A percentile compares a stretch with the other conserved stretches of the same genome.
Conservation (phyloP, 495 filamentous ascomycete species). For the Chaetomium cochliodes region DNA sequence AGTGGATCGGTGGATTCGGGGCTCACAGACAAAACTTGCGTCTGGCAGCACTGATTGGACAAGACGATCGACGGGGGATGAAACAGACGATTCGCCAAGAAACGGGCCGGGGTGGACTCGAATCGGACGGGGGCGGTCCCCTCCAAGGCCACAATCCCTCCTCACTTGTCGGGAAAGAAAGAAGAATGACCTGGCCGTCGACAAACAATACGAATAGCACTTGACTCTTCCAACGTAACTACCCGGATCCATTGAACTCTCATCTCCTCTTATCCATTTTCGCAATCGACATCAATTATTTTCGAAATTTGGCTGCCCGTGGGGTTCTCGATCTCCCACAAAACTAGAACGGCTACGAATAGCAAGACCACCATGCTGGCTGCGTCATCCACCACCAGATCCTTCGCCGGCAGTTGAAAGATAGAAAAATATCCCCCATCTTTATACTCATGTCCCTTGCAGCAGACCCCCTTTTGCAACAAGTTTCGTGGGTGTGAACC, state of each 20-base stretch:
- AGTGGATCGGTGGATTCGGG: not conserved
- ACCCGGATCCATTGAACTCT: too few relatives aligned
- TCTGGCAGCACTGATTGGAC: not conserved
- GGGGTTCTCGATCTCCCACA: too few relatives aligned
- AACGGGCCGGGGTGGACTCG: not conserved
- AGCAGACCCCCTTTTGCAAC: not conserved
- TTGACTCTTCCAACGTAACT: too few relatives aligned
- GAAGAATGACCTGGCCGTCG: too few relatives aligned
- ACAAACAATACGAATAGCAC: too few relatives aligned
- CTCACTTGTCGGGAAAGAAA: too few relatives aligned
- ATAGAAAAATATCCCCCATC: not conserved
- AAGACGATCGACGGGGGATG: not conserved
- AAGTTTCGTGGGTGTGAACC: not conserved
- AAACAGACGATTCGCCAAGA: not conserved
- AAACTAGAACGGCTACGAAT: not conserved
- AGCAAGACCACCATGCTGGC: not conserved
- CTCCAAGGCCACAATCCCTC: not conserved
- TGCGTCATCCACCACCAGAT: not conserved
- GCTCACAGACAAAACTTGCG: not conserved
- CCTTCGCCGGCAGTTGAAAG: slow-evolving; percentile 4
- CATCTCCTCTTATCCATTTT: too few relatives aligned
- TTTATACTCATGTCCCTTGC: not conserved
- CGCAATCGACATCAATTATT: too few relatives aligned
- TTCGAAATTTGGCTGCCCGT: too few relatives aligned
- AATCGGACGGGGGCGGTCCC: not conserved